Conservation (phyloP, 139 green algal genomes). For the Tetradesmus obliquus region DNA sequence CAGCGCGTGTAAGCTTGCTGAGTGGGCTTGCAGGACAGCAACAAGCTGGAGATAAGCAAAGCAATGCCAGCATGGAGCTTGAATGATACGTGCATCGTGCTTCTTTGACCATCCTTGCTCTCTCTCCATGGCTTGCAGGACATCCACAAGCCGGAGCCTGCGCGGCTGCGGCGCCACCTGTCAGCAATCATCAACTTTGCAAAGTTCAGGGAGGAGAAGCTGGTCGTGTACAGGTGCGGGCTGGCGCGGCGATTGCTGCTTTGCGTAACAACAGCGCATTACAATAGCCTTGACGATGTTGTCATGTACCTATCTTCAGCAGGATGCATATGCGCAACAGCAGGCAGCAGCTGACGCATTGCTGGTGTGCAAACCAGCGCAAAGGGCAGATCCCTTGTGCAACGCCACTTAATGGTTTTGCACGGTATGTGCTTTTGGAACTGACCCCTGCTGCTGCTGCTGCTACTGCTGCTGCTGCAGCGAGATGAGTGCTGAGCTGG, state of each 20-base stretch:
- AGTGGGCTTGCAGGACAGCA: not conserved
- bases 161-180: constrained; percentile 81
- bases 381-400: not conserved
- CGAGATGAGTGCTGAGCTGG: constrained; percentile 51
- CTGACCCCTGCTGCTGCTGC: not conserved
- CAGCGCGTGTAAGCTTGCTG: not conserved
- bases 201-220: constrained; percentile 95
- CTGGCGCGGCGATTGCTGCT: constrained; percentile 46
- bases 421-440: no score
- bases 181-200: constrained; percentile 96
- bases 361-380: not conserved
- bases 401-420: not conserved
- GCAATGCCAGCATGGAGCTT: not conserved
- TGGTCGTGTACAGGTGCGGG: constrained; percentile 76
- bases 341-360: not conserved
- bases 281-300: not conserved
- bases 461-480: constrained; percentile 9
- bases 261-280: constrained; percentile 10
- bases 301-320: not conserved
- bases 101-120: no score
- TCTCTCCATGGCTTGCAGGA: constrained; percentile 65
- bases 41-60: not conserved
- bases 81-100: no score
- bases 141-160: constrained; percentile 89
- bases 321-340: not conserved